A percentile compares a stretch with the other conserved stretches of the same genome.
These are phyloP conservation scores for Uronychia binucleata DNA, from an alignment of 73 alveolate species.

Conservation along the genomic window DNA sequence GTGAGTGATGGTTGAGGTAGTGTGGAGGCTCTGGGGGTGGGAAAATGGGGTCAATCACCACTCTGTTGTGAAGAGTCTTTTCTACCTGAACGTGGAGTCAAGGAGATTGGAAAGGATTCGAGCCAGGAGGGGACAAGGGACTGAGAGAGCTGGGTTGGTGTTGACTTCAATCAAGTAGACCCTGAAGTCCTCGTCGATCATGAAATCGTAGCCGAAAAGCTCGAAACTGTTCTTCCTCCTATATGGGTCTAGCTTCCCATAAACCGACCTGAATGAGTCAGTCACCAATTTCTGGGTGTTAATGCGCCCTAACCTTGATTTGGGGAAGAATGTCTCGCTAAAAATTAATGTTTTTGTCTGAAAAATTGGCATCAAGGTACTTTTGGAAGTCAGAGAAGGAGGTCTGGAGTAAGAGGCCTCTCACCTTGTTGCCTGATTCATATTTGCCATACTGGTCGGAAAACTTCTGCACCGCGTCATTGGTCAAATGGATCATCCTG, in stretches of 20 bases:
- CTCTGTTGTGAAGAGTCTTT: too few relatives aligned
- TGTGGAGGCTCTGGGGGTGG: too few relatives aligned
- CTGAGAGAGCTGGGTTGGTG: not conserved
- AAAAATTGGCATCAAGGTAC: slow-evolving; percentile 54
- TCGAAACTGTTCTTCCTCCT: slow-evolving; percentile 72
- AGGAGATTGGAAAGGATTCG: too few relatives aligned
- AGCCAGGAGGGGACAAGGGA: not conserved
- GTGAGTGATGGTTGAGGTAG: too few relatives aligned
- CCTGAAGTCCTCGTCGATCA: not conserved
- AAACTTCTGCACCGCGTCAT: slow-evolving; percentile 77
- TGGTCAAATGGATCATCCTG: slow-evolving; percentile 79
- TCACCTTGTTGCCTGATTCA: slow-evolving; percentile 77
- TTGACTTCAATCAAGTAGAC: not conserved
- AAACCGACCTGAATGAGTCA: slow-evolving; percentile 72
- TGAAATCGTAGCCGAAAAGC: slow-evolving; percentile 14
- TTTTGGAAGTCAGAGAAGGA: slow-evolving; percentile 77
- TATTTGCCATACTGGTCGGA: slow-evolving; percentile 71
- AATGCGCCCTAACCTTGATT: slow-evolving; percentile 21
- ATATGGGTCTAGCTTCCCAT: slow-evolving; percentile 63
- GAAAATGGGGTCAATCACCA: too few relatives aligned
- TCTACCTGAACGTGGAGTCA: too few relatives aligned
- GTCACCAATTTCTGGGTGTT: slow-evolving; percentile 38
- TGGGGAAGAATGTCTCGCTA: slow-evolving; percentile 70
- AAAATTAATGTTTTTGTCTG: slow-evolving; percentile 59
- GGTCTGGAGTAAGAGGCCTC: slow-evolving; percentile 5